Base-by-base conservation (phyloP, 2,329 filamentous ascomycete genomes). In the Aciculosporium take region DNA sequence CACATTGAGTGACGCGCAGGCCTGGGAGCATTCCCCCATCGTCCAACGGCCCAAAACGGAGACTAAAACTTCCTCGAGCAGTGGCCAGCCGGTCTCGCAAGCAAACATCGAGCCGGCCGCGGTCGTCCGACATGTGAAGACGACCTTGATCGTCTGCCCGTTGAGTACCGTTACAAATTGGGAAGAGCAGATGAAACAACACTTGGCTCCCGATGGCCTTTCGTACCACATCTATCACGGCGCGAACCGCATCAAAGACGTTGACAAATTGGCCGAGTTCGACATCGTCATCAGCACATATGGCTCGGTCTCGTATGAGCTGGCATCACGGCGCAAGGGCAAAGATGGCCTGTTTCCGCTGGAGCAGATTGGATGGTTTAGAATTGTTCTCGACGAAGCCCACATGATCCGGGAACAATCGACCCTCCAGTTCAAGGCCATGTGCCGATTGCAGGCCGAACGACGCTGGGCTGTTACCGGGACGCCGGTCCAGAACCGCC, bases 401-500 rank as follows among this genome's bases (percentile, higher is more conserved):
- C 91, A 98, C 57, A 84, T 84, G 60, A 96, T 98, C 49, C 84
- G 91, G 21, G 89, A 93, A 51, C 81, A 84, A 47, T 74, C 70
- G 3, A 89, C 87, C 1, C 67, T 83, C 31, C 82, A 89, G 50
- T 93, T 87, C 41, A 86, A 88, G 56, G 84, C 85, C 3, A 84
- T 91, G 17, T 88, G 86, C 48, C 74, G 76, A 17, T 67, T 96
- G 3, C 72, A 83, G 45, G 84, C 87, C 2, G 74, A 84, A 54
- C 77, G 88, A 25, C 80, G 88, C 27, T 98, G 91, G 91, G 89
- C 88, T 3, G 85, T 96, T n/a, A 96, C 91, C 0, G 91, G 89
- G 41, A 96, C 91, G 0, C 91, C 88, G 0, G 84, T 96, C 7
- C 89, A 96, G 60, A 98, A 98, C 55, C 80, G 84, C 4, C 70